A percentile compares a stretch with the other conserved stretches of the same genome.
Evolutionary conservation across 139 green algal genomes (phyloP).

Genomic region (Monoraphidium neglectum): DNA sequence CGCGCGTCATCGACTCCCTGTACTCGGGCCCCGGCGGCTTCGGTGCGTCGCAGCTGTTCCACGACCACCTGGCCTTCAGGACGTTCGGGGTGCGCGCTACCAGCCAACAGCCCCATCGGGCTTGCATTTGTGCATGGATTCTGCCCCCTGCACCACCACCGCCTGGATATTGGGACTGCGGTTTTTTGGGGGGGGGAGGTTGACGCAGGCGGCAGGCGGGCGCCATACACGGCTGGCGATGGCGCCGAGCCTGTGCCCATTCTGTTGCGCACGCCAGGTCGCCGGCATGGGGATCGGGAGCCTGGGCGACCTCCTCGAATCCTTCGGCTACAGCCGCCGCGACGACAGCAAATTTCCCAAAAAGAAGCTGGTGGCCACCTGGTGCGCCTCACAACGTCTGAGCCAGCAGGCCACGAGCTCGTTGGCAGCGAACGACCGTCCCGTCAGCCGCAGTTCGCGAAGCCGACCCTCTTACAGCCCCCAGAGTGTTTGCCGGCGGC

Average conservation of each 20-base stretch:
- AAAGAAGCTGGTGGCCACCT: slow-evolving; percentile 44
- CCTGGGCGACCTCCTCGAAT: slow-evolving; percentile 29
- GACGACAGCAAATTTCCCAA: slow-evolving; percentile 35
- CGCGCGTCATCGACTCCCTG: slow-evolving; percentile 4
- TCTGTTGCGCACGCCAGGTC: slow-evolving; percentile 9
- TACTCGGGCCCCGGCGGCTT: slow-evolving; percentile 15
- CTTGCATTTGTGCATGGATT: not conserved
- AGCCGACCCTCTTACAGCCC: not conserved
- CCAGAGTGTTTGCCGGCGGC: slow-evolving; percentile 29
- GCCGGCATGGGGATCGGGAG: slow-evolving; percentile 36
- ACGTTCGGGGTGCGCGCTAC: slow-evolving; percentile 40
- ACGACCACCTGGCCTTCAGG: slow-evolving; percentile 50
- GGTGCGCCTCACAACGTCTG: too few relatives aligned
- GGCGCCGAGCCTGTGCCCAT: not conserved
- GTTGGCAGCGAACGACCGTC: not conserved
- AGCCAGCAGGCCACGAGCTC: too few relatives aligned
- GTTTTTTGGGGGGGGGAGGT: too few relatives aligned
- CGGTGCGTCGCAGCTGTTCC: slow-evolving; percentile 20
- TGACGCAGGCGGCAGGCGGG: not conserved
- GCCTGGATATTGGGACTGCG: not conserved
- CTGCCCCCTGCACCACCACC: not conserved
- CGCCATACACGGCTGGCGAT: not conserved
- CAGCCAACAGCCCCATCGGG: too few relatives aligned
- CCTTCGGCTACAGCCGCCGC: slow-evolving; percentile 30
- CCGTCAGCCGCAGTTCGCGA: not conserved